A percentile compares a stretch with the other conserved stretches of the same genome.
Evolutionary conservation across 768 basidiomycete species (phyloP).

Genomic region (Podaxis sp.): DNA sequence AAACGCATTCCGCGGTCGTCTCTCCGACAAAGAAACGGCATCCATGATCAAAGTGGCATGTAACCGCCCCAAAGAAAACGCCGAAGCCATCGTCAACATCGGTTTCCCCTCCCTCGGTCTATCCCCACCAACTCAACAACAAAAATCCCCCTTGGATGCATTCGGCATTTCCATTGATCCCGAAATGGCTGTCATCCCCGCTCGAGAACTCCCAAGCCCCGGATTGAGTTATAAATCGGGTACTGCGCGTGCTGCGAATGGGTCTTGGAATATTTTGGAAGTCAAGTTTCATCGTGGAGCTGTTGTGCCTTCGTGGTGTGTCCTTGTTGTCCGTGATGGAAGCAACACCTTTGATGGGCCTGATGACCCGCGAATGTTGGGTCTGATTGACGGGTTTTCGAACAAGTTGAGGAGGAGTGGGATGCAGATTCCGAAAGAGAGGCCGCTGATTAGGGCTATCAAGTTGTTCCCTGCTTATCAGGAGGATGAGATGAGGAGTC

Average conservation of each 20-base stretch:
- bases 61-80: constrained; percentile 54
- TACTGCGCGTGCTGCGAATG: constrained; percentile 43
- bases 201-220: constrained; percentile 60
- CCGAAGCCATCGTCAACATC: constrained; percentile 45
- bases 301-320: constrained; percentile 54
- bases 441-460: constrained; percentile 37
- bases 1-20: constrained; percentile 51
- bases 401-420: constrained; percentile 56
- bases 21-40: constrained; percentile 51
- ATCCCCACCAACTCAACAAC: constrained; percentile 20
- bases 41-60: constrained; percentile 65
- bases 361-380: constrained; percentile 33
- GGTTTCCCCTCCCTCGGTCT: constrained; percentile 55
- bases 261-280: constrained; percentile 73
- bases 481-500: constrained; percentile 31
- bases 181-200: constrained; percentile 63
- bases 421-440: constrained; percentile 38
- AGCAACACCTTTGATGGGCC: constrained; percentile 32
- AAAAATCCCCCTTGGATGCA: constrained; percentile 31
- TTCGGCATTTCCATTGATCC: constrained; percentile 56
- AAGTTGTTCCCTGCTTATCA: constrained; percentile 20
- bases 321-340: constrained; percentile 56
- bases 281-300: constrained; percentile 64
- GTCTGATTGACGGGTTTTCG: constrained; percentile 49
- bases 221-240: constrained; percentile 49